Percentiles rank a stretch among this genome's conserved stretches.
phyloP scores from a whole-genome alignment of 2,329 filamentous ascomycete genomes.

The Orbilia javanica region DNA sequence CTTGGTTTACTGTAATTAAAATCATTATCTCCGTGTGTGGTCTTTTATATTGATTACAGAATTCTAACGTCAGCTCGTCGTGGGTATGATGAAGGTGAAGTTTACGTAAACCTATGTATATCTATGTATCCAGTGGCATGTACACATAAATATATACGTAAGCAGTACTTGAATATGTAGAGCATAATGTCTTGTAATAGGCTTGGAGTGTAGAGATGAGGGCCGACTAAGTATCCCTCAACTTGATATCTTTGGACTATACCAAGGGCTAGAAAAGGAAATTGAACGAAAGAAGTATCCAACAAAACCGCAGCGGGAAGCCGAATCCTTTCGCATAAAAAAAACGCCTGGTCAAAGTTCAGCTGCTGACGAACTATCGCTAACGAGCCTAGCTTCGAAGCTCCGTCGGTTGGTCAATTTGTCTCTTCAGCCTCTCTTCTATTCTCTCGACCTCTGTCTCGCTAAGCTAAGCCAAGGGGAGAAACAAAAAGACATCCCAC shows the following conservation, averaged over 20 bases:
- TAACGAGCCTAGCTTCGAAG: neutral
- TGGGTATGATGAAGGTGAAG: no score
- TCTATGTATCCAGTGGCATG: no score
- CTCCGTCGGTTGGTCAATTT: neutral
- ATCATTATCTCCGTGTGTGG: neutral
- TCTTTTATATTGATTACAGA: slow-evolving; percentile 20
- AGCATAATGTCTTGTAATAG: no score
- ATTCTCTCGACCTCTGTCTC: neutral
- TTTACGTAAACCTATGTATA: no score
- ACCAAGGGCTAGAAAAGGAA: neutral
- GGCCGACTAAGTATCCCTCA: neutral
- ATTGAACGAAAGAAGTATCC: slow-evolving; percentile 27
- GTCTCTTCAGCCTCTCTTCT: slow-evolving; percentile 36
- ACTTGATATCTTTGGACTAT: no score
- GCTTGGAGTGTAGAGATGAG: neutral
- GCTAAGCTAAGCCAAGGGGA: neutral
- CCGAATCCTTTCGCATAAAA: slow-evolving; percentile 41
- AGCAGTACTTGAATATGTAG: no score
- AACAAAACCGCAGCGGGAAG: slow-evolving; percentile 23
- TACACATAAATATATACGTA: no score
- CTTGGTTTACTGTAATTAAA: slow-evolving; percentile 34
- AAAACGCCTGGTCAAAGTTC: neutral
- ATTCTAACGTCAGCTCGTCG: slow-evolving; percentile 37
- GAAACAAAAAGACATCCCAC: slow-evolving; percentile 14
- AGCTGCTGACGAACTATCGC: neutral